These are phyloP conservation scores for Quercus phellos DNA, from an alignment of 331 rosid genomes.

Conservation along the genomic window DNA sequence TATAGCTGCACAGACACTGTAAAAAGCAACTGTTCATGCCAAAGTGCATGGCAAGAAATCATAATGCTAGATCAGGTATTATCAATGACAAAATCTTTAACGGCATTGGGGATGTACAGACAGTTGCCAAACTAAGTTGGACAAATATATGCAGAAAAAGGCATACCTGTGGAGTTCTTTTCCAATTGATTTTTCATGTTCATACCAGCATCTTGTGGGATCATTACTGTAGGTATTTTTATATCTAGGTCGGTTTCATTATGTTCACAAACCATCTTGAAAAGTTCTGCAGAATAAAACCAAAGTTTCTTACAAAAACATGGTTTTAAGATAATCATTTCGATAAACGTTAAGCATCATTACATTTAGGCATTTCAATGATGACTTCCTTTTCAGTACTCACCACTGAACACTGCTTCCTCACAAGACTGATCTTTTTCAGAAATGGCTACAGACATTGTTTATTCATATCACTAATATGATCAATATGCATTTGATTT, in stretches of 20 bases:
- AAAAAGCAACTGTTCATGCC: conserved; percentile 30
- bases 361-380: neutral
- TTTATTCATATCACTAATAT: neutral
- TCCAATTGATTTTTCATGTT: conserved; percentile 51
- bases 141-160: conserved; percentile 8
- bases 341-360: neutral
- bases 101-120: conserved; percentile 8
- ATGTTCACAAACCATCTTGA: conserved; percentile 94
- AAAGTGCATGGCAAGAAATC: conserved; percentile 20
- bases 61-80: conserved; percentile 5
- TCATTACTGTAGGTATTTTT: conserved; percentile 92
- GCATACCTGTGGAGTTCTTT: conserved; percentile 49
- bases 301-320: conserved; percentile 19
- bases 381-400: neutral
- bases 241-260: conserved; percentile 70
- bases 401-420: neutral
- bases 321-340: neutral
- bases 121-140: neutral
- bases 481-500: neutral
- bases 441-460: neutral
- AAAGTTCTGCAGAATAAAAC: conserved; percentile 60
- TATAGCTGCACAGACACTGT: conserved; percentile 93
- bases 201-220: conserved; percentile 84
- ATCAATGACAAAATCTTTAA: neutral
- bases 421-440: neutral